Base-by-base conservation (phyloP, 1,139 yeast species). In the Pichia sp. region DNA sequence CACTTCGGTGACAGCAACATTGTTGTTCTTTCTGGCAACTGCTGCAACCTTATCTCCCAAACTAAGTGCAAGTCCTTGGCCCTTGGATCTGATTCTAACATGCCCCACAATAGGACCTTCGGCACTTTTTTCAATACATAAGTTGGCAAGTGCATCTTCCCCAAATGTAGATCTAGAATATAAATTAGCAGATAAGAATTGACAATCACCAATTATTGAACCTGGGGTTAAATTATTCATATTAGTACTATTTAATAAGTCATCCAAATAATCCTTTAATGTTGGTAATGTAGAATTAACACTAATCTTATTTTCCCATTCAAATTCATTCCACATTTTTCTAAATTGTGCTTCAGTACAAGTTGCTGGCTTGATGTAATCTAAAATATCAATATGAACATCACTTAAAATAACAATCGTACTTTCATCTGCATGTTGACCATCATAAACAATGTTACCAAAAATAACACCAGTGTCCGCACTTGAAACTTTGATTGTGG, bases 271-370 rank as follows among this genome's bases (percentile, higher is more conserved):
- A 38, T 78, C 86, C 59, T 81, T 82, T 59, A 93, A 73, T 1
- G 89, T 68, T 33, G 75, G 65, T 55, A 81, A 72, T 43, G 70
- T 72, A 3, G 94, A 80, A 55, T 84, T 81, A 60, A 93, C 85
- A 49, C 91, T 85, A 57, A 93, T 91, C 69, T 93, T 93, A 68
- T 93, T 93, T 65, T 93, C 99, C 99, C 99, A 93, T 67, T 93
- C 99, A 61, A 93, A 93, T 63, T 89, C 97, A 62, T 88, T 86
- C 99, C 99, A 93, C 97, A 89, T 89, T 56, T 80, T 78, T 57
- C 98, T 85, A 85, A 93, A 93, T 53, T 78, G 83, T 39, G 80
- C 78, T 64, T 91, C 98, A 15, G 88, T 69, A 63, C 96, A 87
- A 22, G 77, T 74, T 13, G 95, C 95, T 20, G 98, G 97, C 62